Conservation (phyloP, 2,329 filamentous ascomycete genomes). For the Fusarium bactridioides region DNA sequence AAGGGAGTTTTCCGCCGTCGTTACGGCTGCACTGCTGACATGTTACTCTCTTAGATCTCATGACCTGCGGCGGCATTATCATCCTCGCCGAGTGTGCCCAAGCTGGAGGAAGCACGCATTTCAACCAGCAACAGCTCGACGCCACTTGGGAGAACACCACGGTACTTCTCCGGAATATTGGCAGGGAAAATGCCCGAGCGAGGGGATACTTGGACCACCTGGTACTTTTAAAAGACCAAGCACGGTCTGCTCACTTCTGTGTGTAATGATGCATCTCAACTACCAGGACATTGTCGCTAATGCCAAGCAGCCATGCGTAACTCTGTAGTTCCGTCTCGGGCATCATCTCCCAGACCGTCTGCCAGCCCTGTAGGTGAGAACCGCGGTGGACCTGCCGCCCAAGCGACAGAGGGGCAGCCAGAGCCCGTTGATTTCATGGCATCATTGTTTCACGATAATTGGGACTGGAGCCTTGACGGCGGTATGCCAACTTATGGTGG, state of each 20-base stretch:
- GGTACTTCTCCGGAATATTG: neutral
- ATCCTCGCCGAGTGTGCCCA: neutral
- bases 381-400: too few species aligned
- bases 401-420: neutral
- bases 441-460: neutral
- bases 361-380: neutral
- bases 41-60: neutral
- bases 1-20: neutral
- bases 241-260: neutral
- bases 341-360: neutral
- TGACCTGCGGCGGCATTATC: neutral
- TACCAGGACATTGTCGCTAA: neutral
- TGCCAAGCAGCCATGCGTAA: neutral
- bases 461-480: slow-evolving; percentile 2
- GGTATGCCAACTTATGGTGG: neutral
- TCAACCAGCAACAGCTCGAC: neutral
- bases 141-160: neutral
- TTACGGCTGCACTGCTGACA: neutral
- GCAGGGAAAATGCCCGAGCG: neutral
- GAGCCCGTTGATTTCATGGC: neutral
- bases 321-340: neutral
- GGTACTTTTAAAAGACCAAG: neutral
- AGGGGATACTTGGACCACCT: neutral
- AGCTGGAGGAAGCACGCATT: neutral
- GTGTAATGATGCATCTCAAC: neutral